Evolutionary conservation across 2,329 filamentous ascomycete species (phyloP), one percentile per base, ranked within the genome.

Genomic region (Myriangium duriaei): DNA sequence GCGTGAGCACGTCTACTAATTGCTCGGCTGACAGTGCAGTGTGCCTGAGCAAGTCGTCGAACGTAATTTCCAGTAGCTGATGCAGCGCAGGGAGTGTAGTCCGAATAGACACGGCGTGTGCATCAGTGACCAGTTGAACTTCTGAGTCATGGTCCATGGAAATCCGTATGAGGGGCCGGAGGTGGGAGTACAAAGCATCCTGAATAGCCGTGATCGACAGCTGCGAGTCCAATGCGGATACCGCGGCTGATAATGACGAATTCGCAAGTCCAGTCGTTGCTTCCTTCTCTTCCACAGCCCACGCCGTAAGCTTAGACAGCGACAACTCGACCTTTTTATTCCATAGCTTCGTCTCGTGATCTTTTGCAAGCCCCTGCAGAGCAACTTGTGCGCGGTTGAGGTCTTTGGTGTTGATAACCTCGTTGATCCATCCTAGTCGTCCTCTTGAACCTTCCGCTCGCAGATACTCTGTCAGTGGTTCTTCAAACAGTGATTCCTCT

Each of bases 341-440:
- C 88, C 88, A 96, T 3, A 91, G 62, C 49, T 87, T 80, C 37
- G 75, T 72, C 56, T 95, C 87, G 38, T 76, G 74, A 34, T 70
- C 68, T 13, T 79, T 63, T 0, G 83, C 86, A 13, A 87, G 68
- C 5, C 74, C 65, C 30, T 81, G 65, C 32, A 98, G 68, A 1
- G 78, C 80, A 30, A 74, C 63, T 4, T 80, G 78, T 9, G 88
- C 87, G 40, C 74, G 71, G 10, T 73, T 66, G 45, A 85, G 85
- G 49, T 94, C 76, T 42, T 76, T 69, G 53, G 91, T 82, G 15
- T 73, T 71, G 43, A 77, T 69, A 5, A 96, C 71, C 54, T 96
- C 87, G 55, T 98, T 92, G 62, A 98, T 93, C 91, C 91, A 98
- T 34, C 79, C 78, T 31, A 98, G 69, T 50, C 84, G 84, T 17